These are phyloP conservation scores for Xylaria sp. DNA, from an alignment of 2,329 filamentous ascomycete species.

Conservation along the genomic window DNA sequence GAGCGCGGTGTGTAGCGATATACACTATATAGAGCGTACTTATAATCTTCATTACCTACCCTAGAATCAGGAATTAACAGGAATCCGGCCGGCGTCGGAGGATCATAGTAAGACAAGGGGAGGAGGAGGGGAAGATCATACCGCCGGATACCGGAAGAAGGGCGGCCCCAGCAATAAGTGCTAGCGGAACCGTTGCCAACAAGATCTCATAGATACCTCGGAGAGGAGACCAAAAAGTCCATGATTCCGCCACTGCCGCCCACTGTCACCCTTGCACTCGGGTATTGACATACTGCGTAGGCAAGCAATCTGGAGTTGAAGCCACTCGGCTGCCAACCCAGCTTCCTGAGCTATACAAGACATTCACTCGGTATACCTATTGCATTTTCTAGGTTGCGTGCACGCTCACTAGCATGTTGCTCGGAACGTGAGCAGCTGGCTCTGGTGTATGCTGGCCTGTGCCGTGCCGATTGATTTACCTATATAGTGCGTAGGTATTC, in stretches of 20 bases:
- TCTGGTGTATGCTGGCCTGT: background rate
- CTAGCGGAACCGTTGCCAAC: constrained; percentile 3
- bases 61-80: background rate
- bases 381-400: too few species aligned
- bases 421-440: constrained; percentile 2
- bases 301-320: constrained; percentile 4
- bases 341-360: constrained; percentile 13
- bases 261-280: constrained; percentile 10
- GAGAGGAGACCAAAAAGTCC: background rate
- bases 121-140: constrained; percentile 3
- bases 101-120: background rate
- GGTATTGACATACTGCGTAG: constrained; percentile 18
- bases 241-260: constrained; percentile 3
- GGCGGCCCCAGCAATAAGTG: constrained; percentile 6
- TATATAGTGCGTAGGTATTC: too few species aligned
- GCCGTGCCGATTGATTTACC: constrained; percentile 1
- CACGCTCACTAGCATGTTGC: too few species aligned
- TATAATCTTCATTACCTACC: background rate
- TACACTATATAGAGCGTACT: too few species aligned
- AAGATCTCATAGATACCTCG: constrained; percentile 22
- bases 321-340: constrained; percentile 13
- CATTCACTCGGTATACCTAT: background rate
- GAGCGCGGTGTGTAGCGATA: background rate
- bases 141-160: constrained; percentile 25
- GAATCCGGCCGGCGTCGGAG: background rate